Percentiles rank a stretch among this genome's conserved stretches.
Conservation (phyloP, 345 rosid species). For the Citrus sp. region DNA sequence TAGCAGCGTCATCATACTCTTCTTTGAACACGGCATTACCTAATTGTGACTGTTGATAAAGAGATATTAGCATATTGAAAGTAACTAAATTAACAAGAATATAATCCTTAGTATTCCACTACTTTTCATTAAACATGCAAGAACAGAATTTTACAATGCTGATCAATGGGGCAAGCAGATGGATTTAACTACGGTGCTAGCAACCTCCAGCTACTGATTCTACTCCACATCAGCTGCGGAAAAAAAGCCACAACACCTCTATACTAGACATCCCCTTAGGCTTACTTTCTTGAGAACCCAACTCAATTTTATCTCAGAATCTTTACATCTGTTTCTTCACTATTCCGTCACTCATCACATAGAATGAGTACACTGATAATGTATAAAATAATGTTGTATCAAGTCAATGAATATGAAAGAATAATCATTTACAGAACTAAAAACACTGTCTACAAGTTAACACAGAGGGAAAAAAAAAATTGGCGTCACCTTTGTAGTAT, state of each 20-base stretch:
- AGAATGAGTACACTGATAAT: background rate
- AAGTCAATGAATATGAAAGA: background rate
- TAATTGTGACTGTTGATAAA: constrained; percentile 56
- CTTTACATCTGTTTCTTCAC: background rate
- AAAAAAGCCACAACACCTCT: no score
- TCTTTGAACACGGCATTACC: constrained; percentile 51
- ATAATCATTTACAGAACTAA: no score
- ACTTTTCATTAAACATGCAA: background rate
- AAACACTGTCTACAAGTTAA: background rate
- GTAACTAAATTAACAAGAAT: background rate
- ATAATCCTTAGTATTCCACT: background rate
- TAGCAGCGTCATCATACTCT: constrained; percentile 82
- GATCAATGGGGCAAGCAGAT: background rate
- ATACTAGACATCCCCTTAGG: no score
- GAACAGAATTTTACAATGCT: background rate
- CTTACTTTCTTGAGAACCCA: background rate
- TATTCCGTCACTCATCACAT: background rate
- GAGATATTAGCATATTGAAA: background rate
- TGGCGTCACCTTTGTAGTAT: background rate
- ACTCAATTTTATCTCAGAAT: background rate
- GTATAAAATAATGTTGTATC: background rate
- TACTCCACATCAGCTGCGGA: background rate
- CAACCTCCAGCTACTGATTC: background rate
- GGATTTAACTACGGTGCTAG: background rate
- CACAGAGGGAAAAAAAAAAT: background rate